phyloP scores from a whole-genome alignment of 192 early-diverging fungal species.

The Podila epigama region DNA sequence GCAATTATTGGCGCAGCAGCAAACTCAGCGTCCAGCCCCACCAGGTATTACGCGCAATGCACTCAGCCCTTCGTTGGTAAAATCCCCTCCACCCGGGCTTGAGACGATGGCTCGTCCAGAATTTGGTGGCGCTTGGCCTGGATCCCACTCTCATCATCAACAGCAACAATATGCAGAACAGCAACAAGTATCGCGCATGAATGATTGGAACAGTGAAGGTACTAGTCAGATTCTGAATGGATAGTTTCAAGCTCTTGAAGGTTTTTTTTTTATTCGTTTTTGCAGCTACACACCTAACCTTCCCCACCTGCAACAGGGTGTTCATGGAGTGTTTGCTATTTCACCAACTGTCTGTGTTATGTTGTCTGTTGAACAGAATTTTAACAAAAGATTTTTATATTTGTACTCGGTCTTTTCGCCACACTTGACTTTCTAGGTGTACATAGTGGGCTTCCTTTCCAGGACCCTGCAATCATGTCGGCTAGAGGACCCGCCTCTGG shows the following conservation, averaged over 20 bases:
- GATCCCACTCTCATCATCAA: conserved; percentile 23
- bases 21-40: conserved; percentile 21
- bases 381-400: neutral
- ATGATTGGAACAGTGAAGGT: conserved; percentile 15
- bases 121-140: conserved; percentile 13
- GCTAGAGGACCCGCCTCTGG: conserved; percentile 43
- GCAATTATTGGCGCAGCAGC: conserved; percentile 32
- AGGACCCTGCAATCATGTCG: conserved; percentile 69
- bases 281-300: conserved; percentile 35
- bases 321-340: neutral
- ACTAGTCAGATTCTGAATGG: conserved; percentile 8
- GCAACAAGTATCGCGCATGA: conserved; percentile 18
- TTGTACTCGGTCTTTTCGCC: no score
- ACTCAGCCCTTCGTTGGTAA: conserved; percentile 17
- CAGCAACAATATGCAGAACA: conserved; percentile 30
- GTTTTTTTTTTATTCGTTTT: conserved; percentile 62
- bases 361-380: neutral
- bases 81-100: conserved; percentile 43
- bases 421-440: neutral
- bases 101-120: conserved; percentile 21
- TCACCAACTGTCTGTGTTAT: neutral
- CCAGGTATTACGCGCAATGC: conserved; percentile 35
- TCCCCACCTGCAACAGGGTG: neutral
- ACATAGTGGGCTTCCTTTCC: conserved; percentile 44
- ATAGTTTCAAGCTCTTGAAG: conserved; percentile 47